phyloP scores from a whole-genome alignment of 73 alveolate genomes.

The Paraurostyla sp. region DNA sequence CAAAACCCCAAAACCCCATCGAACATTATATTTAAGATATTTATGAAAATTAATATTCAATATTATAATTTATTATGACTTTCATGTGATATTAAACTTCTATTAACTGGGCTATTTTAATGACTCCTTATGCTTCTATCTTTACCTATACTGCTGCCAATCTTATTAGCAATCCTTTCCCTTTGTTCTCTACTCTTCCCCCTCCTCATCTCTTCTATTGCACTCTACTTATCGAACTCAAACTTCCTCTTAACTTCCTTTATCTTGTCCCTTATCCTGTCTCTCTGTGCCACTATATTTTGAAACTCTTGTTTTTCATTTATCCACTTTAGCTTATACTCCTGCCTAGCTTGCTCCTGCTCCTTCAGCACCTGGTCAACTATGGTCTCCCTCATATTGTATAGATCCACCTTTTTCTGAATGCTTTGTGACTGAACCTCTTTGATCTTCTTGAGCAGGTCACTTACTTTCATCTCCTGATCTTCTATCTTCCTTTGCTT shows the following conservation, averaged over 20 bases:
- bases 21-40: too few relatives aligned
- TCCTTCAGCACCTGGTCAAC: neutral
- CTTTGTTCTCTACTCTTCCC: slow-evolving; percentile 3
- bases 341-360: neutral
- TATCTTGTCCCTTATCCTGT: slow-evolving; percentile 8
- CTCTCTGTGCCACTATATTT: neutral
- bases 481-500: neutral
- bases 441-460: neutral
- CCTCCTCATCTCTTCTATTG: neutral
- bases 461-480: slow-evolving; percentile 3
- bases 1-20: too few relatives aligned
- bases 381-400: neutral
- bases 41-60: too few relatives aligned
- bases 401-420: neutral
- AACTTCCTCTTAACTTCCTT: neutral
- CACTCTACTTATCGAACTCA: neutral
- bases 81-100: too few relatives aligned
- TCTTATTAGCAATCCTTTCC: neutral
- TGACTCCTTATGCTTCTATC: slow-evolving; percentile 13
- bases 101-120: neutral
- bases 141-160: neutral
- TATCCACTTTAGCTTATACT: neutral
- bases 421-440: neutral
- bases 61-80: too few relatives aligned
- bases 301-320: neutral